Base-by-base conservation (phyloP, 1,284 basidiomycete species). In the Leccinum griseonigrum region DNA sequence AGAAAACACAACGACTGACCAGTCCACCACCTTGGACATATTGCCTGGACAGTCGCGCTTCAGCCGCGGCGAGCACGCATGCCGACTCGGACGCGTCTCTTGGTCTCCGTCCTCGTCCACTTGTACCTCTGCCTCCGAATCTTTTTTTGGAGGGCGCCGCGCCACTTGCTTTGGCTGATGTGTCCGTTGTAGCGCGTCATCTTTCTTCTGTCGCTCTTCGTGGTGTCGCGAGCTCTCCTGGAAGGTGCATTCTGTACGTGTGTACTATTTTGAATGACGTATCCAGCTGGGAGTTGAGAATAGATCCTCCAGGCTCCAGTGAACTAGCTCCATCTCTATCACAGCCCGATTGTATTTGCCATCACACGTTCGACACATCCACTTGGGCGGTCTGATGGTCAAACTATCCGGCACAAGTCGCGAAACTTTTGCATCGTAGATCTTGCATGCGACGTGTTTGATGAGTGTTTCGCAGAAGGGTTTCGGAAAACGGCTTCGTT, bases 301-400 rank as follows among this genome's bases (percentile, higher is more conserved):
- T 36, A 36, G 2, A 36, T 36, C 13, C 13, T 36, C 34, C 4
- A 32, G 32, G 32, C 10, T 32, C 31, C 11, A 34, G 31, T 32
- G 87, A 63, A 99, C 87, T 63, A 99, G 79, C 57, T 89, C 84
- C 70, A 92, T 88, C 77, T 99, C 95, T 70, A 99, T 94, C 43
- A 85, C 83, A 4, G 82, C 79, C 6, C 90, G 85, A 72, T 98
- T 95, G 74, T 95, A 97, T 71, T 96, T 91, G 36, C 88, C 87
- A n/a, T 85, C 85, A 72, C 97, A 98, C 34, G 34, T 36, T 36
- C 34, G 34, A 36, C 5, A 6, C 34, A 36, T 36, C 34, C 34
- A 36, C 34, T 6, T 36, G 34, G 34, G 5, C 13, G 34, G 34
- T 6, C 34, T 36, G 34, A 36, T 36, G 34, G 34, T 6, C 34